phyloP scores from a whole-genome alignment of 2,329 filamentous ascomycete species.

The Aspergillus novofumigatus region DNA sequence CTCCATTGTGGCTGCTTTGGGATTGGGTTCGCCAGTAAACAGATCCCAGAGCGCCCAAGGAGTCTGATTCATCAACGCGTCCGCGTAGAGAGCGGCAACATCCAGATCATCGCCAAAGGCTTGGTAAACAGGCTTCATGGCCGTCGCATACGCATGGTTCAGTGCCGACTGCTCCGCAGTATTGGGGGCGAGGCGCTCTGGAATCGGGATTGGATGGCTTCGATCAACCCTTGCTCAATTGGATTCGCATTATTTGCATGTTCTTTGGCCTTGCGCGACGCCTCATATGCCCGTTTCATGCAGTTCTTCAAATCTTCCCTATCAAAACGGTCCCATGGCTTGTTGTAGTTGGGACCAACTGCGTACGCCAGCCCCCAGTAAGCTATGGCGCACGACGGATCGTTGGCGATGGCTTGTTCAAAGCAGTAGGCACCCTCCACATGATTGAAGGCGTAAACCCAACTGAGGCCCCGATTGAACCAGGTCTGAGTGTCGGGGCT shows the following conservation, averaged over 20 bases:
- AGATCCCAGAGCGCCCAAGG: constrained; percentile 63
- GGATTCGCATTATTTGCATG: constrained; percentile 36
- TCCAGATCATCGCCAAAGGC: constrained; percentile 55
- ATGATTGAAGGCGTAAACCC: constrained; percentile 40
- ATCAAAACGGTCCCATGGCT: constrained; percentile 49
- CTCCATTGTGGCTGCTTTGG: constrained; percentile 53
- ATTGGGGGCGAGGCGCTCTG: constrained; percentile 45
- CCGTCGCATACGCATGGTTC: constrained; percentile 57
- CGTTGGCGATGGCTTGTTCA: constrained; percentile 38
- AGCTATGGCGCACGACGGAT: constrained; percentile 43
- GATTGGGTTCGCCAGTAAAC: constrained; percentile 51
- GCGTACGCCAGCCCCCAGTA: constrained; percentile 50
- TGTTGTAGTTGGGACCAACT: constrained; percentile 52
- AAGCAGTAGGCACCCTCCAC: constrained; percentile 41
- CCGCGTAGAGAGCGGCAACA: constrained; percentile 58
- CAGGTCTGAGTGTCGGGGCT: constrained; percentile 31
- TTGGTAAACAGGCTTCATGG: constrained; percentile 54
- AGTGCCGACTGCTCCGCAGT: constrained; percentile 44
- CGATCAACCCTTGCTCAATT: constrained; percentile 58
- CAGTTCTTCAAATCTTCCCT: constrained; percentile 40
- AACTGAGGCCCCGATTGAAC: constrained; percentile 37
- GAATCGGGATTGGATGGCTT: constrained; percentile 58
- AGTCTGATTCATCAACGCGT: constrained; percentile 61
- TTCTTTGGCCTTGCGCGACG: constrained; percentile 42
- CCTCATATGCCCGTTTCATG: constrained; percentile 46